Conservation (phyloP, 306 rosid genomes). For the Canavalia ensiformis region DNA sequence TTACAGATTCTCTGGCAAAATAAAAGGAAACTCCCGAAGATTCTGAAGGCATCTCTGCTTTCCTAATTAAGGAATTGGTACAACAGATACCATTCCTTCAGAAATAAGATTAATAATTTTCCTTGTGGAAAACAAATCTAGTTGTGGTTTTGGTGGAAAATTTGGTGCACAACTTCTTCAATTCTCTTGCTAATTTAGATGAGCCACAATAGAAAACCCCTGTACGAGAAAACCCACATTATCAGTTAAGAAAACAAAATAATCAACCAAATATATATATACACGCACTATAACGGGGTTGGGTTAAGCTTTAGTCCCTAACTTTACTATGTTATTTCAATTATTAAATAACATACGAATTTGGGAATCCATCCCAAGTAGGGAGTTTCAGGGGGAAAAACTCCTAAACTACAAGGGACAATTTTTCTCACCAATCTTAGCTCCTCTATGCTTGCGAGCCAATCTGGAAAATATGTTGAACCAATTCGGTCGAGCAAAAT, state of each 20-base stretch:
- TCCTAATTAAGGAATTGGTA: slow-evolving; percentile 52
- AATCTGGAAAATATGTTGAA: slow-evolving; percentile 74
- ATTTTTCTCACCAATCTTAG: slow-evolving; percentile 75
- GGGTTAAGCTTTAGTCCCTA: slow-evolving; percentile 19
- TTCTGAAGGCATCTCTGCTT: slow-evolving; percentile 38
- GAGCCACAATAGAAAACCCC: slow-evolving; percentile 95
- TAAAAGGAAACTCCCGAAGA: slow-evolving; percentile 30
- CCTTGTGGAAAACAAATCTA: slow-evolving; percentile 87
- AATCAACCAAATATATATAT: neutral
- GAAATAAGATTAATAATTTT: slow-evolving; percentile 57
- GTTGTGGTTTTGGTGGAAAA: slow-evolving; percentile 83
- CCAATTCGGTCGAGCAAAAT: slow-evolving; percentile 87
- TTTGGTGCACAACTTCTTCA: slow-evolving; percentile 75
- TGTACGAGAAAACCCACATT: slow-evolving; percentile 49
- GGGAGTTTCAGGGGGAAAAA: neutral
- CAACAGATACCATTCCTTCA: slow-evolving; percentile 16
- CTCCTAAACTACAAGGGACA: neutral
- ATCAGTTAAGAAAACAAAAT: slow-evolving; percentile 33
- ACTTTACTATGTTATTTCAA: slow-evolving; percentile 15
- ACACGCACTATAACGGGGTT: neutral
- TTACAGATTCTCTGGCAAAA: slow-evolving; percentile 46
- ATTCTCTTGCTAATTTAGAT: slow-evolving; percentile 67
- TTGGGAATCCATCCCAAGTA: neutral
- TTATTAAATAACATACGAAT: neutral
- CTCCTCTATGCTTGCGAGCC: slow-evolving; percentile 73